These are phyloP conservation scores for Coemansia sp. DNA, from an alignment of 192 early-diverging fungal species.

Conservation along the genomic window DNA sequence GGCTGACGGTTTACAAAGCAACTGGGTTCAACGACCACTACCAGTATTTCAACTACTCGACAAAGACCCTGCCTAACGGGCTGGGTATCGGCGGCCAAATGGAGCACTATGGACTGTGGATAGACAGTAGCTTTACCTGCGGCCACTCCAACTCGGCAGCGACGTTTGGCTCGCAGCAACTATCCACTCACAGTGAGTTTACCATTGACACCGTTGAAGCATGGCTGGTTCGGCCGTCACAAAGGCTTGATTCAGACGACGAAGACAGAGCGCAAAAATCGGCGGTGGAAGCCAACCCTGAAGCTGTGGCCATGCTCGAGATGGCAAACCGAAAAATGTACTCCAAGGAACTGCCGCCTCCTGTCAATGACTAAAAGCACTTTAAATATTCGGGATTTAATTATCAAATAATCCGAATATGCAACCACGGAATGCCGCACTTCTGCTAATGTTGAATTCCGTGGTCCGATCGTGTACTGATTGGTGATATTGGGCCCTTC, in stretches of 20 bases:
- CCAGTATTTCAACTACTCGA: constrained; percentile 74
- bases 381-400: not conserved
- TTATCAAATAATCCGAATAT: too few relatives aligned
- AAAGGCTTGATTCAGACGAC: constrained; percentile 47
- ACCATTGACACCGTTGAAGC: constrained; percentile 68
- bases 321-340: constrained; percentile 74
- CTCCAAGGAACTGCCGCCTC: constrained; percentile 28
- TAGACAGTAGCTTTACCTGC: constrained; percentile 59
- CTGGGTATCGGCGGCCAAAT: constrained; percentile 76
- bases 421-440: too few relatives aligned
- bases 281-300: constrained; percentile 60
- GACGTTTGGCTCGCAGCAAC: constrained; percentile 61
- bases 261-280: constrained; percentile 46
- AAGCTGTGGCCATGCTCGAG: constrained; percentile 70
- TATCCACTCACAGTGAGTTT: constrained; percentile 61
- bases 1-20: constrained; percentile 21
- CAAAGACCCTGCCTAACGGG: constrained; percentile 72
- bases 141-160: constrained; percentile 68
- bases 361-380: not conserved
- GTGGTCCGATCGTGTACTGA: too few relatives aligned
- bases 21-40: constrained; percentile 65
- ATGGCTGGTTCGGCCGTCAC: constrained; percentile 63
- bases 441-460: too few relatives aligned
- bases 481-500: too few relatives aligned
- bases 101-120: constrained; percentile 71